Base-by-base conservation (phyloP, 768 basidiomycete species). In the Lactifluus rugatus region DNA sequence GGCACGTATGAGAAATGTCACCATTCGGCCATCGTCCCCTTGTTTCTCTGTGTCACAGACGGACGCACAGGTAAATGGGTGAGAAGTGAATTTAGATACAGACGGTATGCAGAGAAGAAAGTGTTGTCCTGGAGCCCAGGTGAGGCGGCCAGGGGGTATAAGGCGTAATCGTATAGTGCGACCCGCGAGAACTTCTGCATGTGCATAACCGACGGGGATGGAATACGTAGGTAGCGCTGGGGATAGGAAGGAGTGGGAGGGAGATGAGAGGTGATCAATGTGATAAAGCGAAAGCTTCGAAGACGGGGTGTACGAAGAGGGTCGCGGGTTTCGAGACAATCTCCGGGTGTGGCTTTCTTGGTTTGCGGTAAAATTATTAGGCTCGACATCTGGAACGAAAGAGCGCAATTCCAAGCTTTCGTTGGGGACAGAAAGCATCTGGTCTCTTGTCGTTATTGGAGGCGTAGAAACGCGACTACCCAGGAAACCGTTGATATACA, bases 121-220 rank as follows among this genome's bases (percentile, higher is more conserved):
- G 68, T 87, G 84, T 68, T 90, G 89, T n/a, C 88, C 89, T 2
- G 88, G 82, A 1, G 81, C 77, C 88, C 88, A 90, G 0, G 74
- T 68, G 49, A 85, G 67, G 50, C 75, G 77, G 2, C 78, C 76
- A 0, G 82, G 76, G 0, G 84, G 74, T 54, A 81, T 72, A 41
- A 89, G 71, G 0, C 83, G 81, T n/a, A 90, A 68, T 44, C 88
- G 82, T 17, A 90, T 70, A 5, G 84, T 87, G 3, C 78, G 75
- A 9, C 88, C 89, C 0, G 88, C 81, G 17, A 90, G 72, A 8
- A 89, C 71, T 61, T 86, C 82, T 1, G 80, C 82, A 47, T 84
- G 78, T 1, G 80, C 85, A 70, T 79, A 87, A 2, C 88, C 88
- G 10, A 76, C 72, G 0, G 87, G 87, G 11, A 85, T 81, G 9